phyloP scores from a whole-genome alignment of 208 protist genomes.

The Angomonas deanei region DNA sequence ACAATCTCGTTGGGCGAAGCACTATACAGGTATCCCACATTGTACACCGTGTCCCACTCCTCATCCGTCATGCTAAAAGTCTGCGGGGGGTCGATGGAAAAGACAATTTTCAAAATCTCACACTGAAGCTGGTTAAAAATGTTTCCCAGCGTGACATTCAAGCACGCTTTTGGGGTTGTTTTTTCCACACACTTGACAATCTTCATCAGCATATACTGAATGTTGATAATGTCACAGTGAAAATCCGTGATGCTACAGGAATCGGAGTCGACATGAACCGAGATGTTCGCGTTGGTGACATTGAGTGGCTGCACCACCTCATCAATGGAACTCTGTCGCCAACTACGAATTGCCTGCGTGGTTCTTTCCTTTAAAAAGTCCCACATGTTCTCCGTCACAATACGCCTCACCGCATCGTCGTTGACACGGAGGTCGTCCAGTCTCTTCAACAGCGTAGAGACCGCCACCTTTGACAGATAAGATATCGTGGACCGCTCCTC shows the following conservation, averaged over 20 bases:
- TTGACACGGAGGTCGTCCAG: slow-evolving; percentile 5
- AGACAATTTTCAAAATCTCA: not conserved
- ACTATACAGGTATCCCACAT: slow-evolving; percentile 1
- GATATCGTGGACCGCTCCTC: slow-evolving; percentile 26
- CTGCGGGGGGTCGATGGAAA: not conserved
- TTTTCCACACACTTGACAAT: not conserved
- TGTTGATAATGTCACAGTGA: slow-evolving; percentile 15
- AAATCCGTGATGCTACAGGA: slow-evolving; percentile 1
- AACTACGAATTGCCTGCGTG: slow-evolving; percentile 20
- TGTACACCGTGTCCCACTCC: not conserved
- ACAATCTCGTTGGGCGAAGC: not conserved
- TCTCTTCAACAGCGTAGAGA: slow-evolving; percentile 8
- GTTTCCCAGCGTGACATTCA: not conserved
- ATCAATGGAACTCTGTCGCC: slow-evolving; percentile 16
- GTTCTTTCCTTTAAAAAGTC: slow-evolving; percentile 24
- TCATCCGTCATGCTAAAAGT: not conserved
- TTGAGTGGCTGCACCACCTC: slow-evolving; percentile 14
- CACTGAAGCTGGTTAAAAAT: slow-evolving; percentile 2
- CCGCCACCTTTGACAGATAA: slow-evolving; percentile 18
- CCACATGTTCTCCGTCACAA: slow-evolving; percentile 18
- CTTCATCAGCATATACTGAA: slow-evolving; percentile 7
- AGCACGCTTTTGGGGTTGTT: not conserved
- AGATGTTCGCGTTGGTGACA: not conserved
- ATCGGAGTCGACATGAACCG: slow-evolving; percentile 5
- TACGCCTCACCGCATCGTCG: not conserved